These are phyloP conservation scores for Umbellularia californica DNA, from an alignment of 164 flowering plant genomes.

Conservation along the genomic window DNA sequence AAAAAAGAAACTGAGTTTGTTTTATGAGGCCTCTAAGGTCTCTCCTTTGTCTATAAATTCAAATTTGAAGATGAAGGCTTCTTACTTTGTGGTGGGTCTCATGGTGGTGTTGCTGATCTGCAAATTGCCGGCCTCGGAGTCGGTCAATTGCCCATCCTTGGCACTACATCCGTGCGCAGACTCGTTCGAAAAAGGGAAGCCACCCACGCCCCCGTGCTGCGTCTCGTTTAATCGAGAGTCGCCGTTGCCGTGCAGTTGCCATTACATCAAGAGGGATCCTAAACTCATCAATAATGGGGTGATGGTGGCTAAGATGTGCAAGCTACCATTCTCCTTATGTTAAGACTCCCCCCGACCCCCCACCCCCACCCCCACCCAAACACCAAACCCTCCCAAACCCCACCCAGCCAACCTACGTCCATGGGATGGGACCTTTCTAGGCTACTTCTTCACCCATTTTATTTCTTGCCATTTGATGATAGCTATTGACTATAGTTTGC, in stretches of 20 bases:
- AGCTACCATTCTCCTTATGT: slow-evolving; percentile 2
- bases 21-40: too few species aligned
- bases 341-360: not conserved
- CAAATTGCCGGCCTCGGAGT: not conserved
- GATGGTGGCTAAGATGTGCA: not conserved
- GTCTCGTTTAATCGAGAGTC: not conserved
- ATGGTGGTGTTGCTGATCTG: not conserved
- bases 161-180: not conserved
- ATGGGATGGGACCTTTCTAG: not conserved
- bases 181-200: not conserved
- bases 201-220: not conserved
- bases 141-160: not conserved
- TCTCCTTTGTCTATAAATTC: too few species aligned
- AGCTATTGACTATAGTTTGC: too few species aligned
- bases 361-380: too few species aligned
- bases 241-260: slow-evolving; percentile 9
- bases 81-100: not conserved
- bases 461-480: too few species aligned
- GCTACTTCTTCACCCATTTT: too few species aligned
- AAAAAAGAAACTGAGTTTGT: too few species aligned
- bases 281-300: not conserved
- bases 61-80: not conserved
- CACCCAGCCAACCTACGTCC: not conserved
- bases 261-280: slow-evolving; percentile 2
- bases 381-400: too few species aligned